These are phyloP conservation scores for Colletotrichum orbiculare DNA, from an alignment of 2,329 filamentous ascomycete genomes.

Conservation along the genomic window DNA sequence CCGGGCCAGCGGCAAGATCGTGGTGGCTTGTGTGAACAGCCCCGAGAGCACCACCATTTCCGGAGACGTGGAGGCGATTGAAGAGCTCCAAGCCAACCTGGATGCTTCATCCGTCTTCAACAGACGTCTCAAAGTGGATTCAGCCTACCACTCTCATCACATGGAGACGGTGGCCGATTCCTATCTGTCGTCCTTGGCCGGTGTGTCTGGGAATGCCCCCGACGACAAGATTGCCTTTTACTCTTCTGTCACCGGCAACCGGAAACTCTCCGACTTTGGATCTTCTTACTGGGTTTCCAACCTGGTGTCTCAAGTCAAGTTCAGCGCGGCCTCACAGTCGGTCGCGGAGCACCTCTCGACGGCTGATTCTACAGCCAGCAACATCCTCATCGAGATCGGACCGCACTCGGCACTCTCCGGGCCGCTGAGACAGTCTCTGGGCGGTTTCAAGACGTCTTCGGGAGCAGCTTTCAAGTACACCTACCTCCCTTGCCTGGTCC, in stretches of 20 bases:
- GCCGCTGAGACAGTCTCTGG: slow-evolving; percentile 59
- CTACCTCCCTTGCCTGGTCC: slow-evolving; percentile 59
- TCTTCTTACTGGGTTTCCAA: slow-evolving; percentile 58
- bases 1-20: slow-evolving; percentile 34
- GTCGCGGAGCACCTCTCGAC: neutral
- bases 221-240: neutral
- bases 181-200: too few relatives aligned
- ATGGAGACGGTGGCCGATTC: too few relatives aligned
- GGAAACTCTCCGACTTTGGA: slow-evolving; percentile 48
- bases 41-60: slow-evolving; percentile 63
- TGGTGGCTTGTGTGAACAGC: slow-evolving; percentile 60
- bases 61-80: too few relatives aligned
- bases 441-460: slow-evolving; percentile 45
- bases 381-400: slow-evolving; percentile 60
- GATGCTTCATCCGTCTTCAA: too few relatives aligned
- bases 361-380: slow-evolving; percentile 32
- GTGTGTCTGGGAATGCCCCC: too few relatives aligned
- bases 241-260: neutral
- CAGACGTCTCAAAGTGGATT: too few relatives aligned
- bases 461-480: slow-evolving; percentile 49
- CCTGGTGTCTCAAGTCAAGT: slow-evolving; percentile 51
- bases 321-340: slow-evolving; percentile 48
- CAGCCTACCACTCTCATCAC: too few relatives aligned
- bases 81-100: too few relatives aligned
- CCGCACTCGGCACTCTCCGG: slow-evolving; percentile 61